A percentile compares a stretch with the other conserved stretches of the same genome.
Evolutionary conservation across 148 eudicot species (phyloP).

Genomic region (Fagopyrum homotropicum): DNA sequence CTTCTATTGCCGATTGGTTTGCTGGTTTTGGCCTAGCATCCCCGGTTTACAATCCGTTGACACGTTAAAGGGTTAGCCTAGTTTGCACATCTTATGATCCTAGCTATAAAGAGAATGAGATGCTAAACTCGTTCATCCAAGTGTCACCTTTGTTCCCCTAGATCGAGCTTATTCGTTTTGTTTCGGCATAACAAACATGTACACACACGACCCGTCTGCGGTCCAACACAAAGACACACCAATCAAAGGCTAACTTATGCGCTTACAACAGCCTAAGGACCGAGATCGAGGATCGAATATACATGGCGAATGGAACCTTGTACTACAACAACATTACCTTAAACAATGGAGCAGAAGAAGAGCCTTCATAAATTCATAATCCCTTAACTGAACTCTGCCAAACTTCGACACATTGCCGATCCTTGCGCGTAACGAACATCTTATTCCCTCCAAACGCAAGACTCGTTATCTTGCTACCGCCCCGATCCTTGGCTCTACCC

Average conservation of each 20-base stretch:
- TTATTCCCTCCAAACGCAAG: constrained; percentile 83
- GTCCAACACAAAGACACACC: too few relatives aligned
- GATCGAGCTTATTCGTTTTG: too few relatives aligned
- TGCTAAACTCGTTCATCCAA: too few relatives aligned
- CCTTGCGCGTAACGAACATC: constrained; percentile 82
- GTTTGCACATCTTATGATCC: too few relatives aligned
- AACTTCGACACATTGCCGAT: constrained; percentile 77
- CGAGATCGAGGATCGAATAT: background rate
- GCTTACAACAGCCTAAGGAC: background rate
- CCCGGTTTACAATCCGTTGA: too few relatives aligned
- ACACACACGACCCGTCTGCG: too few relatives aligned
- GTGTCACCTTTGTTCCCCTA: too few relatives aligned
- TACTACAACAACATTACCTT: background rate
- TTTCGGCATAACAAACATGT: too few relatives aligned
- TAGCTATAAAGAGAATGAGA: too few relatives aligned
- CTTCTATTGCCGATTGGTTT: too few relatives aligned
- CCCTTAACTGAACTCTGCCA: constrained; percentile 37
- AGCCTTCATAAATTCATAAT: background rate
- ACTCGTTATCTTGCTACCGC: constrained; percentile 46
- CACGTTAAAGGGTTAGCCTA: too few relatives aligned
- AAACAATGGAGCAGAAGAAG: background rate
- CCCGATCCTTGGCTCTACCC: constrained; percentile 71
- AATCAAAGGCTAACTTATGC: background rate
- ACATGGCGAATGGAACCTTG: background rate
- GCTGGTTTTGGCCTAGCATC: too few relatives aligned